Conservation (phyloP, 1,139 yeast species). For the Taiozyma sp. region DNA sequence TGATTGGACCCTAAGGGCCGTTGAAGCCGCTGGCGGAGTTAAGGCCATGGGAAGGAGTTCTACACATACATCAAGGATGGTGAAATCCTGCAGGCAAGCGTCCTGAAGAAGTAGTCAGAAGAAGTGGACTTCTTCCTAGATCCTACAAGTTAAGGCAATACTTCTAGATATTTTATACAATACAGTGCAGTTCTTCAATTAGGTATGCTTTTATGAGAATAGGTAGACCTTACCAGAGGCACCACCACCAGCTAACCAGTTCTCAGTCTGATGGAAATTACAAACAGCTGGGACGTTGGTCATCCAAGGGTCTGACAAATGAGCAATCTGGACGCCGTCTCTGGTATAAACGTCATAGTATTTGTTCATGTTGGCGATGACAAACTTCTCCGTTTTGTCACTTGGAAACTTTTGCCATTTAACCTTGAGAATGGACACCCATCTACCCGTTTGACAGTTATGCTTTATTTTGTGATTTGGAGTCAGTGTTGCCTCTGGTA, state of each 20-base stretch:
- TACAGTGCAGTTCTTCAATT: not conserved
- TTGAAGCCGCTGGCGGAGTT: slow-evolving; percentile 25
- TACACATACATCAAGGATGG: slow-evolving; percentile 30
- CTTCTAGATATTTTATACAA: not conserved
- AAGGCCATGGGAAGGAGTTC: slow-evolving; percentile 28
- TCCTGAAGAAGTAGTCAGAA: slow-evolving; percentile 3
- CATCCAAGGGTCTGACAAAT: slow-evolving; percentile 52
- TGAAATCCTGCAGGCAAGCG: slow-evolving; percentile 6
- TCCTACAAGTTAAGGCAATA: slow-evolving; percentile 4
- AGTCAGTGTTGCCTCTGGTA: slow-evolving; percentile 29
- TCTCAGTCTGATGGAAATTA: slow-evolving; percentile 75
- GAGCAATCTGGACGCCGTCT: slow-evolving; percentile 74
- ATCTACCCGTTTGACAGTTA: slow-evolving; percentile 92
- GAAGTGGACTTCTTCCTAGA: slow-evolving; percentile 6
- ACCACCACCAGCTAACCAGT: slow-evolving; percentile 92
- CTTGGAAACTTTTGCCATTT: slow-evolving; percentile 72
- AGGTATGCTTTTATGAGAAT: slow-evolving; percentile 21
- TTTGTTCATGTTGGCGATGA: slow-evolving; percentile 89
- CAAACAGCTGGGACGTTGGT: slow-evolving; percentile 87
- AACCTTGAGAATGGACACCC: slow-evolving; percentile 91
- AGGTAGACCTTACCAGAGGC: slow-evolving; percentile 90
- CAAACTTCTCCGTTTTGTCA: slow-evolving; percentile 77
- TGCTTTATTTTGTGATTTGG: slow-evolving; percentile 69
- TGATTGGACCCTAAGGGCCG: slow-evolving; percentile 23
- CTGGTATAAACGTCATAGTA: slow-evolving; percentile 78